Evolutionary conservation across 75 land plant species (phyloP), one percentile per base, ranked within the genome.

Genomic region (Cryptomeria japonica): DNA sequence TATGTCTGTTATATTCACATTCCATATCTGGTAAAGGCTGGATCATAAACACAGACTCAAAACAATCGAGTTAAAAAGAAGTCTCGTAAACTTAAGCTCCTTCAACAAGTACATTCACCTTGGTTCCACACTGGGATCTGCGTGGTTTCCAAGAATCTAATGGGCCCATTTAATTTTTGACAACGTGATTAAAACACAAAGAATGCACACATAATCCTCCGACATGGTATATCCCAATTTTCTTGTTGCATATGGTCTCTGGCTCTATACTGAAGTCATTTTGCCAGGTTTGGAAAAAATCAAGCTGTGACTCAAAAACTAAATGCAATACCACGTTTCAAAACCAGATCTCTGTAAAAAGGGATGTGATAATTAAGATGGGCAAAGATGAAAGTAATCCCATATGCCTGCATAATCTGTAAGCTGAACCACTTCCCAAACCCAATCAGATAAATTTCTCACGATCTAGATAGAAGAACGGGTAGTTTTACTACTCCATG

Each of bases 321-420:
- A 28, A 22, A n/a, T 82, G 84, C 84, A 46, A n/a, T 13, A 82
- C 84, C 84, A 82, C 46, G 49, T 82, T 82, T 49, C 84, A 82
- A 58, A 85, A 85, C 32, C 14, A 19, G 77, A 86, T 70, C 64
- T 56, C 86, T 25, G 11, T 18, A 70, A 85, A 70, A 84, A 84
- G 37, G 32, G n/a, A 25, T 31, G 18, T 51, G 72, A 46, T 46
- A 19, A 46, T 25, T 38, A 77, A 34, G 32, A 51, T 14, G 58
- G 58, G 1, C 14, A 55, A 55, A 18, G 3, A 55, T 6, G 28
- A n/a, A 28, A 32, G 76, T 0, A 73, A 31, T 31, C 76, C 37
- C 34, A 34, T 3, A 31, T 75, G 34, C 77, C 9, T 32, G 37
- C 22, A 28, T 6, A 25, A 64, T 64, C 76, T 31, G 13, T 13